phyloP scores from a whole-genome alignment of 257 asterid genomes.

The Plantago ovata region DNA sequence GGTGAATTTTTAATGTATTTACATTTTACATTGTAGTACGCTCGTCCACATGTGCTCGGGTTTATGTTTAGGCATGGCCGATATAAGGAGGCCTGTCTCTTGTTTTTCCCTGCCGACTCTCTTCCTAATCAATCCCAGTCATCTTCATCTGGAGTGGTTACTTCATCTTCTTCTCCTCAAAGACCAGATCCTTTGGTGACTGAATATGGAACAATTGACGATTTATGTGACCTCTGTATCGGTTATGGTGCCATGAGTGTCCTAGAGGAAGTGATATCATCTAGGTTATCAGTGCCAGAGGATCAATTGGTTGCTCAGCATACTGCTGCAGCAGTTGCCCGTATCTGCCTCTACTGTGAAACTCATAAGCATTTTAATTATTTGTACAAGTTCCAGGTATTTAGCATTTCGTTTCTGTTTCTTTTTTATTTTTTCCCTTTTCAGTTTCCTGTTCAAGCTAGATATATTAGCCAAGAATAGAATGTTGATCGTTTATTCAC shows the following conservation, averaged over 20 bases:
- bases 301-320: constrained; percentile 68
- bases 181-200: constrained; percentile 77
- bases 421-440: constrained; percentile 17
- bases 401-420: constrained; percentile 24
- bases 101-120: constrained; percentile 75
- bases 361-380: constrained; percentile 87
- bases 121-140: constrained; percentile 70
- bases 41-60: constrained; percentile 81
- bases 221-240: constrained; percentile 81
- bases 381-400: constrained; percentile 87
- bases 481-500: constrained; percentile 2
- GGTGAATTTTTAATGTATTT: constrained; percentile 6
- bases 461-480: constrained; percentile 11
- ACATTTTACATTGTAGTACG: constrained; percentile 60
- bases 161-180: constrained; percentile 89
- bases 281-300: constrained; percentile 46
- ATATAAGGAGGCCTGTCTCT: constrained; percentile 76
- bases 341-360: constrained; percentile 87
- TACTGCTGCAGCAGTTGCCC: constrained; percentile 82
- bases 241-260: constrained; percentile 85
- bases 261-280: constrained; percentile 77
- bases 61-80: constrained; percentile 95
- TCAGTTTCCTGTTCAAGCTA: constrained; percentile 18
- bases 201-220: constrained; percentile 88
- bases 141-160: constrained; percentile 50